phyloP scores from a whole-genome alignment of 768 basidiomycete species.

The Grammothele lineata region DNA sequence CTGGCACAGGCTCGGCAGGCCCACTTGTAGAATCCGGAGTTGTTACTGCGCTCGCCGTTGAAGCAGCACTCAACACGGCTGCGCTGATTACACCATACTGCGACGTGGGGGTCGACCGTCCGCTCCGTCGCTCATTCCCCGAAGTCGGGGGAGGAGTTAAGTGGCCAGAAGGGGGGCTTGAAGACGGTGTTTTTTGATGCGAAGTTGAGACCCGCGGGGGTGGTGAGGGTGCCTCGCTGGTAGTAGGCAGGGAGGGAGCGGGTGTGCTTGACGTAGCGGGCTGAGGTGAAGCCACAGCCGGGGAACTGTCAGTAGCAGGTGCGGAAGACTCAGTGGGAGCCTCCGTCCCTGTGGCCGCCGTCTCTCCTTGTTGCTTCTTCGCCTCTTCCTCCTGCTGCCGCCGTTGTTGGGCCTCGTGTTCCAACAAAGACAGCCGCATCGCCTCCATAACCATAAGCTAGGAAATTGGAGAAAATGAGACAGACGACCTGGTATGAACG shows the following conservation, averaged over 20 bases:
- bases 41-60: conserved; percentile 40
- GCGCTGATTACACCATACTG: conserved; percentile 1
- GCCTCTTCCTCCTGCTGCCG: conserved; percentile 68
- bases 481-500: too few species aligned
- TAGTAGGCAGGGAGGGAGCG: too few species aligned
- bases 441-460: conserved; percentile 99
- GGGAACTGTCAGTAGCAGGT: neutral
- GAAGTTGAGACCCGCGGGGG: too few species aligned
- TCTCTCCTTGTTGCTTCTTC: conserved; percentile 39
- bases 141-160: neutral
- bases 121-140: neutral
- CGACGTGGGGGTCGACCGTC: neutral
- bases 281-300: neutral
- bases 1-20: neutral
- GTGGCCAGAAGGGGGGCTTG: neutral
- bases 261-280: neutral
- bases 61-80: conserved; percentile 21
- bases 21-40: conserved; percentile 1
- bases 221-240: too few species aligned
- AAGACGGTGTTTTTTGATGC: too few species aligned
- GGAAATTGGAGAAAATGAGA: conserved; percentile 1
- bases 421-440: conserved; percentile 90
- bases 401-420: conserved; percentile 91
- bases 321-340: conserved; percentile 13
- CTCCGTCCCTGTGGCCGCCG: conserved; percentile 21